Base-by-base conservation (phyloP, 768 basidiomycete genomes). In the Cyathus striatus region DNA sequence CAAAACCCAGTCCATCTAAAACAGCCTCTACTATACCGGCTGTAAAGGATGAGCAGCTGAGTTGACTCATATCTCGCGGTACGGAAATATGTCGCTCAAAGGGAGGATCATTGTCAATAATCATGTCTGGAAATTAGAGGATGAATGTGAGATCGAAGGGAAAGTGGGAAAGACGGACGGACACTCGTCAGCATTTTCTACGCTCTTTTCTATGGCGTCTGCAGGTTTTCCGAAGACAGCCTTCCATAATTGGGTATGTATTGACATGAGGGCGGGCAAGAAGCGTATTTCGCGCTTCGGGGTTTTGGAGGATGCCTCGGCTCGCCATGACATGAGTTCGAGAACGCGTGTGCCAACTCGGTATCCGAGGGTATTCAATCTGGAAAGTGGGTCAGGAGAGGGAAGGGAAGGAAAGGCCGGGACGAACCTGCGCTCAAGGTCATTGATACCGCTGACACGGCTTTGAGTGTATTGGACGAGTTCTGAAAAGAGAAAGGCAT, bases 11-110 rank as follows among this genome's bases (percentile, higher is more conserved):
- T 1, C 92, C 93, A 59, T 97, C 94, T 49, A 97, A 71, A 13
- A 95, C 90, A 9, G 94, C 96, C 65, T 99, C 96, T 10, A 99
- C 95, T 38, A 99, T 83, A 1, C 96, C 96, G 9, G 96, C 96
- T 0, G 92, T 91, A 58, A 95, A 88, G 2, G 96, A 97, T n/a
- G 92, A 96, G 57, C 93, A 97, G 54, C 88, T 94, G 27, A 99
- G 74, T 55, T 88, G 83, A 55, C 83, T 89, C 80, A 99, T 83
- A 58, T 99, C 96, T 53, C 81, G 81, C 17, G 96, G 96, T 12
- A 98, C 88, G 23, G 92, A 91, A 47, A 99, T 90, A 51, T 90
- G 76, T 45, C 90, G 82, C 49, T 96, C 94, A 49, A 97, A 73
- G 17, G 85, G 78, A 9, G 96, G 94, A 57, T 94, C 89, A 61